phyloP scores from a whole-genome alignment of 1,284 basidiomycete genomes.

The Malassezia equina region DNA sequence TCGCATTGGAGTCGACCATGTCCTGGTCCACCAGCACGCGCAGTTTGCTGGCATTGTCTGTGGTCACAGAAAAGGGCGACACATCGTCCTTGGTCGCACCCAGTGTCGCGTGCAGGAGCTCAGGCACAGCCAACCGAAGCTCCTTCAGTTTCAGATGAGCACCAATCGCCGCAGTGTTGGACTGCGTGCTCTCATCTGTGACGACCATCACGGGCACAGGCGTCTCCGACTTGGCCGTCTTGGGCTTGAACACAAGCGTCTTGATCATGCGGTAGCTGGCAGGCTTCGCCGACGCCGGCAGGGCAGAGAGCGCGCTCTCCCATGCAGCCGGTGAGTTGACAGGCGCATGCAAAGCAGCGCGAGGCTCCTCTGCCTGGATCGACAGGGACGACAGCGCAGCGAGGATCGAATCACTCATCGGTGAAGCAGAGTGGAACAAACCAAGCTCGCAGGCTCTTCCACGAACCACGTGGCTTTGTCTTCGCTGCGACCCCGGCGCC shows the following conservation, averaged over 20 bases:
- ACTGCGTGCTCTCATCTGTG: conserved; percentile 71
- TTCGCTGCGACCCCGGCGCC: neutral
- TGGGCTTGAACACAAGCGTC: conserved; percentile 78
- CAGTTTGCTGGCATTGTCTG: conserved; percentile 29
- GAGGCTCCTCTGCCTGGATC: conserved; percentile 1
- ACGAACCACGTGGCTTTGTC: neutral
- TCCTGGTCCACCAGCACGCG: conserved; percentile 32
- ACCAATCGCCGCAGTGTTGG: conserved; percentile 57
- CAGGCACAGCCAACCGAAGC: conserved; percentile 73
- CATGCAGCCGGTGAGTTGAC: conserved; percentile 8
- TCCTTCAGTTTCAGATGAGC: conserved; percentile 81
- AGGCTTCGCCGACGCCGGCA: conserved; percentile 1
- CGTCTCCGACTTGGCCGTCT: conserved; percentile 74
- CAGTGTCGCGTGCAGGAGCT: conserved; percentile 77
- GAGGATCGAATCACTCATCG: conserved; percentile 15
- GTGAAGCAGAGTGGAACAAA: neutral
- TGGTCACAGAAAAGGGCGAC: conserved; percentile 36
- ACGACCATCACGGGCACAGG: conserved; percentile 78
- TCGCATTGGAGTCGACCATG: conserved; percentile 27
- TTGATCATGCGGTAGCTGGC: conserved; percentile 49
- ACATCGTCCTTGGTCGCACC: conserved; percentile 69
- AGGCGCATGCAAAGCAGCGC: conserved; percentile 2
- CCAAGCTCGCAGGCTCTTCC: neutral
- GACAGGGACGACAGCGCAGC: conserved; percentile 15
- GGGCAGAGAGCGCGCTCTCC: conserved; percentile 4